Conservation (phyloP, 2,329 filamentous ascomycete genomes). For the Talaromyces verruculosus region DNA sequence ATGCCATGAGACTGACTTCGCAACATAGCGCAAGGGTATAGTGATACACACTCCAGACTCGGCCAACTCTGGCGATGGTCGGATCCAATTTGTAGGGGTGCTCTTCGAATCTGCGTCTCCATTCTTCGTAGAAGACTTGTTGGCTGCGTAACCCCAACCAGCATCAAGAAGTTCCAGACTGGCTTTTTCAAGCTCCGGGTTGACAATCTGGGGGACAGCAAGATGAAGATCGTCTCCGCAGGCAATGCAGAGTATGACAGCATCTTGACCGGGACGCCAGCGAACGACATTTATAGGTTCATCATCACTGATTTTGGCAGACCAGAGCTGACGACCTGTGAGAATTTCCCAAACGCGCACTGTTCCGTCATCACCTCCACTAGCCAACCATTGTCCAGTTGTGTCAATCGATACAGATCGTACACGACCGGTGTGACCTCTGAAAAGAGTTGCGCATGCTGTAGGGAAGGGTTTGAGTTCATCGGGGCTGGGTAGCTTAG, state of each 20-base stretch:
- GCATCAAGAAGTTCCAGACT: conserved; percentile 77
- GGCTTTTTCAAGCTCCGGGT: conserved; percentile 69
- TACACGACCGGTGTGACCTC: conserved; percentile 84
- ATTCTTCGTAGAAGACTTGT: conserved; percentile 53
- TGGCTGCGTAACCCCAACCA: conserved; percentile 91
- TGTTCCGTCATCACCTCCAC: conserved; percentile 90
- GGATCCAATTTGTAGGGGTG: conserved; percentile 76
- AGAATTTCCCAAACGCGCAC: conserved; percentile 86
- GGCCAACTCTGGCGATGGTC: conserved; percentile 71
- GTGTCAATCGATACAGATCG: conserved; percentile 83
- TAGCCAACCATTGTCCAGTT: conserved; percentile 80
- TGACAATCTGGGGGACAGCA: conserved; percentile 70
- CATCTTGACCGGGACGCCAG: conserved; percentile 83
- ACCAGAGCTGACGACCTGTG: conserved; percentile 86
- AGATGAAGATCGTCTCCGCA: conserved; percentile 84
- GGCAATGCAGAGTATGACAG: conserved; percentile 77
- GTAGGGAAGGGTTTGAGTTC: conserved; percentile 95
- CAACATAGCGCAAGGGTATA: conserved; percentile 72
- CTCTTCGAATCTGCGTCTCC: conserved; percentile 54
- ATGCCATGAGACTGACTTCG: conserved; percentile 93
- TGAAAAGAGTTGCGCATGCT: conserved; percentile 80
- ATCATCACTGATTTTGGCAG: conserved; percentile 70
- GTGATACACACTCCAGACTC: conserved; percentile 75
- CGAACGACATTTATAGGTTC: conserved; percentile 81
- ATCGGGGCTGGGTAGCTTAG: conserved; percentile 88